Evolutionary conservation across 23 red algal species (phyloP).

Genomic region (Agarophyton chilense): DNA sequence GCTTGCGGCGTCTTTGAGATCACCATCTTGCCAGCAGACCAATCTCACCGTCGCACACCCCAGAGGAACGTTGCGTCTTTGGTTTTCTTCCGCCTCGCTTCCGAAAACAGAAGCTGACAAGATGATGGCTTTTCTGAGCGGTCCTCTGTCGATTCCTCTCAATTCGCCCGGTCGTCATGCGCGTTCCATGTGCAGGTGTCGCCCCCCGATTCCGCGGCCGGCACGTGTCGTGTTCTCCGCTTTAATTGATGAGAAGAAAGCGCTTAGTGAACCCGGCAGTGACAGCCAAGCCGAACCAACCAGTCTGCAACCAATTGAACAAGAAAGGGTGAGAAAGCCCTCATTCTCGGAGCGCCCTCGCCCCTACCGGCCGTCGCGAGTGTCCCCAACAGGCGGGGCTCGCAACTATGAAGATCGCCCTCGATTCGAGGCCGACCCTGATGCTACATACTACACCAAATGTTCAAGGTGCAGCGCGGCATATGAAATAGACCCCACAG

Average conservation of each 20-base stretch:
- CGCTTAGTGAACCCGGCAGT: background rate
- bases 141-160: slow-evolving; percentile 9
- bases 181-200: slow-evolving; percentile 9
- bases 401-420: background rate
- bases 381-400: background rate
- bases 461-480: slow-evolving; percentile 47
- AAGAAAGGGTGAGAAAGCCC: background rate
- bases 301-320: background rate
- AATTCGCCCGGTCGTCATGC: background rate
- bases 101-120: background rate
- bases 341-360: background rate
- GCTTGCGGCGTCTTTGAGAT: background rate
- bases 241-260: slow-evolving; percentile 25
- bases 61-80: background rate
- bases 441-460: slow-evolving; percentile 44
- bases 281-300: background rate
- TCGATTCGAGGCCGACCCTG: slow-evolving; percentile 38
- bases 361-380: background rate
- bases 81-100: background rate
- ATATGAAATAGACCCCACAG: slow-evolving; percentile 37
- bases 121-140: slow-evolving; percentile 44
- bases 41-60: too few relatives aligned
- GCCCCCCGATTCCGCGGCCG: slow-evolving; percentile 2
- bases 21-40: too few relatives aligned
- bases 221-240: slow-evolving; percentile 41